A percentile compares a stretch with the other conserved stretches of the same genome.
These are phyloP conservation scores for Xylaria acuta DNA, from an alignment of 495 filamentous ascomycete genomes.

Conservation along the genomic window DNA sequence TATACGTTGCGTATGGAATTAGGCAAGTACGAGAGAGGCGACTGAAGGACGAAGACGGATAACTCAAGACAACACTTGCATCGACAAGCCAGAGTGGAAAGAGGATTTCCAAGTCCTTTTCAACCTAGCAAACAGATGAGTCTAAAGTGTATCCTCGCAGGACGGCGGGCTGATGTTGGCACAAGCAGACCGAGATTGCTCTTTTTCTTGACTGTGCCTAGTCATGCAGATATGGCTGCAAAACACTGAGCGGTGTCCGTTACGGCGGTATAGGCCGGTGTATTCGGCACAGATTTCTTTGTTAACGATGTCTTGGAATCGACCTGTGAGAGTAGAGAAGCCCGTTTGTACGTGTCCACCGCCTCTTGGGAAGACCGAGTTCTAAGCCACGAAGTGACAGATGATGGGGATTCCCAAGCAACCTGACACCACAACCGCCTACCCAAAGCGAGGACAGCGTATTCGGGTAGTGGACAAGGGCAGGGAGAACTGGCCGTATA, in stretches of 20 bases:
- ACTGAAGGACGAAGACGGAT: constrained; percentile 34
- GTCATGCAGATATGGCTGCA: constrained; percentile 46
- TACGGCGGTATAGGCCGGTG: constrained; percentile 43
- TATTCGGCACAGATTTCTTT: constrained; percentile 55
- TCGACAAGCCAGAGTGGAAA: constrained; percentile 34
- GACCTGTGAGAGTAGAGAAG: constrained; percentile 47
- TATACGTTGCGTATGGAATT: constrained; percentile 34
- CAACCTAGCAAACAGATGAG: constrained; percentile 43
- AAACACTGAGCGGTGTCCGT: constrained; percentile 42
- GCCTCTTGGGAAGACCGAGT: constrained; percentile 52
- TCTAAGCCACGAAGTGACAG: constrained; percentile 50
- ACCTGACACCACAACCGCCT: not conserved
- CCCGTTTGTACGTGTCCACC: constrained; percentile 53
- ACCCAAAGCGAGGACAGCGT: constrained; percentile 27
- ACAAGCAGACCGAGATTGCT: constrained; percentile 49
- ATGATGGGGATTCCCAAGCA: constrained; percentile 36
- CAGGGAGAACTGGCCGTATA: constrained; percentile 29
- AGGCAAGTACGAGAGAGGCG: constrained; percentile 25
- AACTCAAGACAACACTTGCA: constrained; percentile 46
- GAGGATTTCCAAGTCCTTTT: constrained; percentile 40
- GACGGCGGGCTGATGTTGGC: constrained; percentile 39
- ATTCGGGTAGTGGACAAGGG: constrained; percentile 29
- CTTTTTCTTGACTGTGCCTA: constrained; percentile 47
- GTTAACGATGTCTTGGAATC: constrained; percentile 51
- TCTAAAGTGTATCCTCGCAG: constrained; percentile 41